Conservation (phyloP, 2,329 filamentous ascomycete species). For the Phoma sp. region DNA sequence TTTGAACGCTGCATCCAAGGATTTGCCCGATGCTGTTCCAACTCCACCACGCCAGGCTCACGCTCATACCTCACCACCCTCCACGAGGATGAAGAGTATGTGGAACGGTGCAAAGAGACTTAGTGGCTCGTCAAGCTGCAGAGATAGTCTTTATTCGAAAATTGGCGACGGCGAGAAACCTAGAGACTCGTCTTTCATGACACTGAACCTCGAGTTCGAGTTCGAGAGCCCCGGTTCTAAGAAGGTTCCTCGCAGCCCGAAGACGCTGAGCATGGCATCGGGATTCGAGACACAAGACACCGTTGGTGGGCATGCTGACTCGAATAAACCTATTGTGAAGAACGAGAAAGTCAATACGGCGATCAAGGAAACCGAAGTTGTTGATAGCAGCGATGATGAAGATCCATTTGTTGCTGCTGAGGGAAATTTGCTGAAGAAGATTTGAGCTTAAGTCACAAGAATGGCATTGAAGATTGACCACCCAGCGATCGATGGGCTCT, state of each 20-base stretch:
- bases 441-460: not conserved
- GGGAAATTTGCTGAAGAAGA: slow-evolving; percentile 8
- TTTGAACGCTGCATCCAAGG: slow-evolving; percentile 32
- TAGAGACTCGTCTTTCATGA: slow-evolving; percentile 17
- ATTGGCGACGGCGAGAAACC: slow-evolving; percentile 14
- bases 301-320: slow-evolving; percentile 17
- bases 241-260: slow-evolving; percentile 12
- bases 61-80: slow-evolving; percentile 25
- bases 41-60: slow-evolving; percentile 29
- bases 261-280: slow-evolving; percentile 17
- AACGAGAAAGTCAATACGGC: slow-evolving; percentile 1
- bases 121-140: slow-evolving; percentile 20
- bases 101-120: slow-evolving; percentile 27
- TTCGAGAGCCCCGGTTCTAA: slow-evolving; percentile 5
- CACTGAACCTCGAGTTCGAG: slow-evolving; percentile 29
- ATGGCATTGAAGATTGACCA: not conserved
- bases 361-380: slow-evolving; percentile 7
- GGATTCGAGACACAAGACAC: slow-evolving; percentile 31
- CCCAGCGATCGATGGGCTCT: not conserved
- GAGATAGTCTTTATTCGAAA: slow-evolving; percentile 23
- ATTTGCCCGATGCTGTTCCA: slow-evolving; percentile 31
- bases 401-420: slow-evolving; percentile 14
- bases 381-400: slow-evolving; percentile 9
- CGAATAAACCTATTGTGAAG: not conserved
- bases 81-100: slow-evolving; percentile 36